These are phyloP conservation scores for Gossypium trilobum DNA, from an alignment of 441 rosid species.

Conservation along the genomic window DNA sequence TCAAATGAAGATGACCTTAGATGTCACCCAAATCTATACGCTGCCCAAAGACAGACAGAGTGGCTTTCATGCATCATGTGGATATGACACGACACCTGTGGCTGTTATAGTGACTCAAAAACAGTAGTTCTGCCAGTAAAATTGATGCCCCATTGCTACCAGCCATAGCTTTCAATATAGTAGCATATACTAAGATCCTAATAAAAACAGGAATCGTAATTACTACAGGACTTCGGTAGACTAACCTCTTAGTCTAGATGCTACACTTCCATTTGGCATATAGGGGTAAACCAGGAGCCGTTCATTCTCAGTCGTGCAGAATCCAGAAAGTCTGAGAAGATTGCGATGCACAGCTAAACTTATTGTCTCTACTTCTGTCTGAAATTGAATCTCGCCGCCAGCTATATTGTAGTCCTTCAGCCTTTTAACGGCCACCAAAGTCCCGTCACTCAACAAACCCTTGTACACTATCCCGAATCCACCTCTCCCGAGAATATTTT, in stretches of 20 bases:
- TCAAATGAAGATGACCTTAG: background rate
- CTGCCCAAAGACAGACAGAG: background rate
- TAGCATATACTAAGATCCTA: background rate
- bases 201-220: background rate
- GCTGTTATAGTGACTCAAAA: background rate
- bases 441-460: slow-evolving; percentile 65
- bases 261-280: slow-evolving; percentile 94
- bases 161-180: background rate
- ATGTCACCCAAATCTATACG: background rate
- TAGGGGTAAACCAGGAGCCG: slow-evolving; percentile 87
- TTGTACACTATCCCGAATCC: slow-evolving; percentile 92
- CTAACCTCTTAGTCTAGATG: slow-evolving; percentile 75
- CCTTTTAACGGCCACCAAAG: slow-evolving; percentile 84
- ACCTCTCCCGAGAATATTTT: slow-evolving; percentile 77
- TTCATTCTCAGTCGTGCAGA: slow-evolving; percentile 79
- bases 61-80: background rate
- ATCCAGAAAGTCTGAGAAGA: slow-evolving; percentile 86
- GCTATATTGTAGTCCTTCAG: slow-evolving; percentile 77
- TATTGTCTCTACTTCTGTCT: slow-evolving; percentile 88
- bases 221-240: background rate
- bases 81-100: background rate
- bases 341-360: slow-evolving; percentile 87
- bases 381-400: slow-evolving; percentile 86
- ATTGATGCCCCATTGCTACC: background rate
- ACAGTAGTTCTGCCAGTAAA: background rate